These are phyloP conservation scores for Aspergillus clavatus DNA, from an alignment of 2,329 filamentous ascomycete genomes.

Conservation along the genomic window DNA sequence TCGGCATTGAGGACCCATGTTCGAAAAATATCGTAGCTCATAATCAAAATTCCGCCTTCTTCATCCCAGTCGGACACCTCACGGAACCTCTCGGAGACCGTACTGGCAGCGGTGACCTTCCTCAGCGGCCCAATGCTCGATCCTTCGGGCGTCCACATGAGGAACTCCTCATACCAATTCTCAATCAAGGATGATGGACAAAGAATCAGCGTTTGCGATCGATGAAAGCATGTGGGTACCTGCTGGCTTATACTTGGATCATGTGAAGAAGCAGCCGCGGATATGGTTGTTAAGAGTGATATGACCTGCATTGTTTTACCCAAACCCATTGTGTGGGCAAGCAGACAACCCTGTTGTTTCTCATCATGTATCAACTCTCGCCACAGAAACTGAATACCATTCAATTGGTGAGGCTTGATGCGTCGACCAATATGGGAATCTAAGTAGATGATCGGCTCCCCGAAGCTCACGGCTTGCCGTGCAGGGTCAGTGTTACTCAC, in stretches of 20 bases:
- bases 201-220: constrained; percentile 64
- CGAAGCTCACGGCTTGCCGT: constrained; percentile 43
- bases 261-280: constrained; percentile 58
- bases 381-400: constrained; percentile 85
- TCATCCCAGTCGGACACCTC: constrained; percentile 57
- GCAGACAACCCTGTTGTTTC: constrained; percentile 66
- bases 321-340: constrained; percentile 87
- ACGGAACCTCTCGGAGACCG: constrained; percentile 37
- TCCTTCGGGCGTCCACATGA: constrained; percentile 59
- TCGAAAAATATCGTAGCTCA: constrained; percentile 69
- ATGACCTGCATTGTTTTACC: constrained; percentile 93
- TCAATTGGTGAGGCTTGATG: constrained; percentile 76
- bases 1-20: constrained; percentile 36
- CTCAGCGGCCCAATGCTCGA: constrained; percentile 52
- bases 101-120: constrained; percentile 48
- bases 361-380: constrained; percentile 66
- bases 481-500: constrained; percentile 39
- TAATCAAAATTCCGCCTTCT: constrained; percentile 66
- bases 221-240: constrained; percentile 61
- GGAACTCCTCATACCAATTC: constrained; percentile 79
- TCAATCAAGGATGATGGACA: constrained; percentile 70
- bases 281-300: constrained; percentile 70
- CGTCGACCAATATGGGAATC: constrained; percentile 57
- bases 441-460: constrained; percentile 48
- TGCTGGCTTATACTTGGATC: constrained; percentile 57